Base-by-base conservation (phyloP, 257 asterid species). In the Thymus quinquecostatus region DNA sequence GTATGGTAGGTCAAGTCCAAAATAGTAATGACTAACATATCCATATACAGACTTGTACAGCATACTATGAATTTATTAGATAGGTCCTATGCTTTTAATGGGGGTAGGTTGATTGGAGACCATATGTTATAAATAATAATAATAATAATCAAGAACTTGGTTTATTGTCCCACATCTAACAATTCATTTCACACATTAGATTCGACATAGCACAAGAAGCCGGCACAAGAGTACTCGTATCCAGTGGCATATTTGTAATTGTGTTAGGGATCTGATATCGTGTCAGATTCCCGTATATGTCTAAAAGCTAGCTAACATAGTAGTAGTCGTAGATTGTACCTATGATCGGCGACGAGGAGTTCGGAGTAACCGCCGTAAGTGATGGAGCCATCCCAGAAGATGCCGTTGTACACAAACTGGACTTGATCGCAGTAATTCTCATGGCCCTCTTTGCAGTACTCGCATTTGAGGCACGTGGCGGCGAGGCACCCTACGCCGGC, bases 311-410 rank as follows among this genome's bases (percentile, higher is more conserved):
- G 21, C 21, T 21, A 21, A 21, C 21, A 21, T 21, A 21, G 21
- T 21, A 21, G 21, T 21, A 21, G 21, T 21, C 21, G 5, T 47
- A 14, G 54, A 48, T 48, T 48, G 8, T 77, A 78, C 82, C 82
- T 74, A 27, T 60, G 64, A 70, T 93, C 97, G 0, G 82, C 86
- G 0, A 93, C 96, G 1, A 91, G 76, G 72, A 80, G 75, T 3
- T 91, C 77, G 6, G 98, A 93, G 69, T 93, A 93, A 33, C 98
- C 98, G 1, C 98, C 98, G 53, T 93, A 93, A 69, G 97, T 91
- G 73, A 93, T 87, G 78, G 82, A 82, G 0, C 97, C 97, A 56
- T 93, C 98, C 98, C 97, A 91, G 66, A 88, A 91, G 51, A 91
- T 83, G 70, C 94, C 96, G 71, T 91, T 93, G 54, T 87, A 91